These are phyloP conservation scores for Podila epicladia DNA, from an alignment of 192 early-diverging fungal genomes.

Conservation along the genomic window DNA sequence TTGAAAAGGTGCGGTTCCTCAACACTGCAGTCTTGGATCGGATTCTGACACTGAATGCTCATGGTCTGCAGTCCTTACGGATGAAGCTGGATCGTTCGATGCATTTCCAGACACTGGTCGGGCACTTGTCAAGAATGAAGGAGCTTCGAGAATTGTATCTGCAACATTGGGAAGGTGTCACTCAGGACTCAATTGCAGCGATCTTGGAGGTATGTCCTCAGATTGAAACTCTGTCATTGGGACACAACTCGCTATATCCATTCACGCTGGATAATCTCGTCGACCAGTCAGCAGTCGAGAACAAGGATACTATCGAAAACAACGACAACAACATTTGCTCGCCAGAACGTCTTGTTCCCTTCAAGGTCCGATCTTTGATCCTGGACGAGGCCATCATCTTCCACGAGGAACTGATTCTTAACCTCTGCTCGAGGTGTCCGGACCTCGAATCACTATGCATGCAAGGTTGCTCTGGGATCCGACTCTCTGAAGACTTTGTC, in stretches of 20 bases:
- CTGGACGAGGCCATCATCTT: constrained; percentile 28
- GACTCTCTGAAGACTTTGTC: constrained; percentile 20
- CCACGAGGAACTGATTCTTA: constrained; percentile 30
- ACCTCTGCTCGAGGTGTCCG: constrained; percentile 27
- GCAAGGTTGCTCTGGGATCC: constrained; percentile 39
- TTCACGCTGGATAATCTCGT: constrained; percentile 27
- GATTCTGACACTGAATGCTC: constrained; percentile 17
- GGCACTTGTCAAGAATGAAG: constrained; percentile 14
- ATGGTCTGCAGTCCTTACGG: constrained; percentile 8
- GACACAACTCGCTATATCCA: constrained; percentile 32
- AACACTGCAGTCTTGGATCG: constrained; percentile 15
- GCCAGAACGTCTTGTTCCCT: background rate
- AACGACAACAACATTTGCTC: background rate
- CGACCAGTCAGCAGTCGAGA: too few species aligned
- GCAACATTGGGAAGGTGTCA: constrained; percentile 36
- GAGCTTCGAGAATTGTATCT: constrained; percentile 27
- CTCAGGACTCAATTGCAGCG: constrained; percentile 12
- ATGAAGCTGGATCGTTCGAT: constrained; percentile 17
- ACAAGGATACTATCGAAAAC: background rate
- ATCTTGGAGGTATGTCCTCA: constrained; percentile 18
- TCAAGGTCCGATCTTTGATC: constrained; percentile 25
- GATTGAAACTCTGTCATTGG: constrained; percentile 21
- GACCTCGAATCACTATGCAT: constrained; percentile 19
- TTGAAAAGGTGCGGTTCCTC: constrained; percentile 26
- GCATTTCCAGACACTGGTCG: constrained; percentile 11